Evolutionary conservation across 345 rosid species (phyloP), one percentile per base, ranked within the genome.

Genomic region (Melaleuca alternifolia): DNA sequence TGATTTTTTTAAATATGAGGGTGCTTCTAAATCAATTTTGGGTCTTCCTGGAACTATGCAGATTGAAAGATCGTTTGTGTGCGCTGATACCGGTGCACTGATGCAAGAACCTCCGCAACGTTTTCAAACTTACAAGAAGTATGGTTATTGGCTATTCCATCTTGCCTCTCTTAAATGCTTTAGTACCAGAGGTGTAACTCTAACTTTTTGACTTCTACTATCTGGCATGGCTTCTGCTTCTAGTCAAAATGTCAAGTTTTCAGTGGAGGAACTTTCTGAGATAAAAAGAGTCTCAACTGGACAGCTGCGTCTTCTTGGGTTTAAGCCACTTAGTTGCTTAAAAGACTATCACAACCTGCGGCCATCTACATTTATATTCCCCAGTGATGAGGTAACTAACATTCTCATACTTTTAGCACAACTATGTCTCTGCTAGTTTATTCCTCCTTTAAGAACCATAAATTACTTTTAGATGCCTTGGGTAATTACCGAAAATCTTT

Each of bases 61-160:
- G 99, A 92, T 92, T 30, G 99, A 97, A 90, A 95, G 94, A 91
- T 97, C 98, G 83, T 94, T 94, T 86, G 92, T 97, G 83, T 97
- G 99, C 88, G 93, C 93, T 28, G 99, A 97, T 92, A 97, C 99
- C 37, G 99, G 99, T 87, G 94, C 98, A 51, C 86, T 96, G 93
- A 88, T 96, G 92, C 92, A 91, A 89, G 98, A 90, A 85, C 92
- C 95, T 86, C 85, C 92, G 3, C 92, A 88, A 88, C 93, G 94
- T 77, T 93, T 93, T 88, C 95, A 93, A 61, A 90, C 93, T 61
- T 96, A 96, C 88, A 92, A 88, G 87, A 92, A 93, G 99, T 97
- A 89, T 88, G 94, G 26, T 83, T 77, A n/a, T 86, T 65, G 28
- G 48, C 48, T 0, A 33, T 37, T 71, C 79, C 79, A 71, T 33